Conservation (phyloP, 2,329 filamentous ascomycete species). For the Pseudocercospora vitis region DNA sequence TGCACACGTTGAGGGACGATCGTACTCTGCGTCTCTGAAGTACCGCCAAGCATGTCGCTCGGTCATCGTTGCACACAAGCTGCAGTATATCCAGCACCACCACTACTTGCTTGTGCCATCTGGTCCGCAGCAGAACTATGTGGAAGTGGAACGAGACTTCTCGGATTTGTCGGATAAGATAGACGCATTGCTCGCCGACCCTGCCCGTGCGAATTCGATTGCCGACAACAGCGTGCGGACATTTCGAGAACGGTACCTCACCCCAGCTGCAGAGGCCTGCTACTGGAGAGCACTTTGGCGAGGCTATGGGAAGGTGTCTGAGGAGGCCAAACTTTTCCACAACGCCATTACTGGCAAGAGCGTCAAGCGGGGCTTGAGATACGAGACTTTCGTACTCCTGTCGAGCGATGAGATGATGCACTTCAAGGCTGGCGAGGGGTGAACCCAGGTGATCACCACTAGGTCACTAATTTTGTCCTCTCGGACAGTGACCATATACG, state of each 20-base stretch:
- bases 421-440: constrained; percentile 9
- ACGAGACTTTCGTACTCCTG: constrained; percentile 25
- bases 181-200: constrained; percentile 22
- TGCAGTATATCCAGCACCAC: constrained; percentile 30
- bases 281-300: constrained; percentile 31
- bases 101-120: constrained; percentile 28
- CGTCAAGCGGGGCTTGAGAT: constrained; percentile 22
- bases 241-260: constrained; percentile 36
- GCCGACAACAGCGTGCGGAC: constrained; percentile 31
- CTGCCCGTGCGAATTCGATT: constrained; percentile 26
- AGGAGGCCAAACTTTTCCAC: constrained; percentile 20
- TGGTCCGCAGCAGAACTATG: constrained; percentile 31
- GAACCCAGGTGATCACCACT: neutral
- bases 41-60: constrained; percentile 32
- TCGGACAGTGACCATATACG: neutral
- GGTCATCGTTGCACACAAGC: constrained; percentile 29
- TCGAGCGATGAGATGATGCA: constrained; percentile 27
- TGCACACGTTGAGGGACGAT: constrained; percentile 34
- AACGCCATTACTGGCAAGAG: constrained; percentile 7
- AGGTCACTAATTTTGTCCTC: too few species aligned
- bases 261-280: constrained; percentile 31
- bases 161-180: constrained; percentile 28
- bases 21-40: constrained; percentile 33
- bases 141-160: constrained; percentile 29
- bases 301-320: constrained; percentile 22